These are phyloP conservation scores for Beauveria sp. DNA, from an alignment of 2,329 filamentous ascomycete species.

Conservation along the genomic window DNA sequence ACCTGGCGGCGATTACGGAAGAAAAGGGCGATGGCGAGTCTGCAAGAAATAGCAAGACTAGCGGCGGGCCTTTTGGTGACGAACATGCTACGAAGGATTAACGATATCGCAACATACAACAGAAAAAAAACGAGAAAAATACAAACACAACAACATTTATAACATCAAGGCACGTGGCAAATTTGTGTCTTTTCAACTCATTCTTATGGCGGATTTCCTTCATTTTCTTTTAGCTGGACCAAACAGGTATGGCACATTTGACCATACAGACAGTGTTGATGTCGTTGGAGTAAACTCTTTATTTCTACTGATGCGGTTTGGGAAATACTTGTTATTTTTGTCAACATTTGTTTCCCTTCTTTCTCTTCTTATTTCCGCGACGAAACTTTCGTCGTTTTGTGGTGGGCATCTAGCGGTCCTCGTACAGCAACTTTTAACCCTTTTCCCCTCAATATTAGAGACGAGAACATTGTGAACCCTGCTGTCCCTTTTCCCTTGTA, in stretches of 20 bases:
- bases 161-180: neutral
- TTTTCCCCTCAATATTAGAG: too few relatives aligned
- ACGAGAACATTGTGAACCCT: too few relatives aligned
- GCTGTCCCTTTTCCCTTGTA: neutral
- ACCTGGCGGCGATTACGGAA: slow-evolving; percentile 48
- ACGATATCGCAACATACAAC: neutral
- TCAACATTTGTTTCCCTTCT: neutral
- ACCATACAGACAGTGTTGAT: slow-evolving; percentile 16
- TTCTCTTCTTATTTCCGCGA: neutral
- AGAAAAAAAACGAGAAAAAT: neutral
- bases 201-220: slow-evolving; percentile 1
- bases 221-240: neutral
- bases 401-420: slow-evolving; percentile 10
- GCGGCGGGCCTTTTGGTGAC: slow-evolving; percentile 47
- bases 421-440: neutral
- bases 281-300: slow-evolving; percentile 14
- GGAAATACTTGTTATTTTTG: slow-evolving; percentile 2
- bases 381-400: neutral
- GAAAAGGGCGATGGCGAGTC: slow-evolving; percentile 26
- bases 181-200: neutral
- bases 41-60: slow-evolving; percentile 24
- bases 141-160: neutral
- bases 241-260: slow-evolving; percentile 18
- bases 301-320: slow-evolving; percentile 2
- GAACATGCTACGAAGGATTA: slow-evolving; percentile 48